Evolutionary conservation across 108 stramenopile genomes (phyloP).

Genomic region (Ochromonas danica): DNA sequence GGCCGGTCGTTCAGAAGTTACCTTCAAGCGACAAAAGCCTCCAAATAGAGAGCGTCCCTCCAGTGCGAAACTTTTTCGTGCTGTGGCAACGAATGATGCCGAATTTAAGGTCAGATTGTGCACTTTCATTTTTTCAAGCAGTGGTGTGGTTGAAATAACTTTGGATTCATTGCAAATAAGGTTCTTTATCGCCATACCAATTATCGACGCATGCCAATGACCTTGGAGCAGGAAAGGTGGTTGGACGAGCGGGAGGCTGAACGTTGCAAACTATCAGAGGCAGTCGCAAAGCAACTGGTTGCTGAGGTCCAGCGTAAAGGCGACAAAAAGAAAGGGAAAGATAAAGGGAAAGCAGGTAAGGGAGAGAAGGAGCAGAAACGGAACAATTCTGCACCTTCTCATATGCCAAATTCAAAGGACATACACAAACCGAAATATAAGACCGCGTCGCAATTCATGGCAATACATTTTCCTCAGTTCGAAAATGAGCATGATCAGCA

Average conservation of each 20-base stretch:
- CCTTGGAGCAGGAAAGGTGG: neutral
- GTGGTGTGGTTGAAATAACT: neutral
- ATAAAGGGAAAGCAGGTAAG: neutral
- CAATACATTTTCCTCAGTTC: conserved; percentile 21
- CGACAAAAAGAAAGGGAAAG: conserved; percentile 2
- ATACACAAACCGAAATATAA: conserved; percentile 11
- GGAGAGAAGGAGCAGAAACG: neutral
- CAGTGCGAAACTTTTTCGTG: neutral
- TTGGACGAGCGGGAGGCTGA: neutral
- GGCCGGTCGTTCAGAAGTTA: neutral
- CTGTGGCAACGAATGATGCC: neutral
- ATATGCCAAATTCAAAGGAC: too few species aligned
- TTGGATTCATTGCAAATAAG: neutral
- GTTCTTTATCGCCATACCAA: conserved; percentile 21
- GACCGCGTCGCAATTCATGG: conserved; percentile 9
- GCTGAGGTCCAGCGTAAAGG: neutral
- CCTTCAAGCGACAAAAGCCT: neutral
- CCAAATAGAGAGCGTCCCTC: neutral
- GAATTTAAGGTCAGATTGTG: neutral
- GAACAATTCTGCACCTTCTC: neutral
- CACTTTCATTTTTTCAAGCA: too few species aligned
- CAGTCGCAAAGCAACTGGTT: neutral
- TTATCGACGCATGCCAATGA: conserved; percentile 12
- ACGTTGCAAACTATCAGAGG: neutral
- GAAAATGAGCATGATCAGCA: neutral